phyloP scores from a whole-genome alignment of 805 yeast species.

The Candida berthetii region DNA sequence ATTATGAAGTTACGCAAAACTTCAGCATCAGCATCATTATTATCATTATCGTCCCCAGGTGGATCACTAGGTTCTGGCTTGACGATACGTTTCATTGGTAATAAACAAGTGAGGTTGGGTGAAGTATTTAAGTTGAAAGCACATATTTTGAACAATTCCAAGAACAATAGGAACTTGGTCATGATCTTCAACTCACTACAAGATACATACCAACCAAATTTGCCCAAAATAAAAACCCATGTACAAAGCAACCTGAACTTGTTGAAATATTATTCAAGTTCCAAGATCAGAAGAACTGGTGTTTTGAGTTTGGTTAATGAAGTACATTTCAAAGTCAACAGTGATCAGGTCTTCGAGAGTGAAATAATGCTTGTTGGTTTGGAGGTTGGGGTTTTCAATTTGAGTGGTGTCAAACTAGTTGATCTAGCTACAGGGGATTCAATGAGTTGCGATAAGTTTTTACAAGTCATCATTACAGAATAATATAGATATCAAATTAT shows the following conservation, averaged over 20 bases:
- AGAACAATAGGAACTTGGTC: constrained; percentile 44
- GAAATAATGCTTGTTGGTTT: constrained; percentile 55
- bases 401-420: constrained; percentile 59
- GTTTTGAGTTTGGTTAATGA: constrained; percentile 61
- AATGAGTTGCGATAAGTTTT: constrained; percentile 61
- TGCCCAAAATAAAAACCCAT: constrained; percentile 18
- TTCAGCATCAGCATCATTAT: constrained; percentile 2
- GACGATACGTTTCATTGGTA: constrained; percentile 55
- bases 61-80: constrained; percentile 23
- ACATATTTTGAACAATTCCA: constrained; percentile 57
- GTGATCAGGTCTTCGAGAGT: constrained; percentile 58
- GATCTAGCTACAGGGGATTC: constrained; percentile 63
- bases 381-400: constrained; percentile 55
- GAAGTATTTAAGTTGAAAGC: constrained; percentile 56
- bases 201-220: constrained; percentile 12
- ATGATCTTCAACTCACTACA: constrained; percentile 27
- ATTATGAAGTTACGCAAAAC: constrained; percentile 2
- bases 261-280: constrained; percentile 27
- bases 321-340: constrained; percentile 51
- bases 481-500: not conserved
- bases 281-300: constrained; percentile 43
- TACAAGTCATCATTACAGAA: constrained; percentile 56
- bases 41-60: constrained; percentile 3
- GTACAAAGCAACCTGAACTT: constrained; percentile 18
- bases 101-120: constrained; percentile 54